These are phyloP conservation scores for Cyclotella atomus DNA, from an alignment of 108 stramenopile genomes.

Conservation along the genomic window DNA sequence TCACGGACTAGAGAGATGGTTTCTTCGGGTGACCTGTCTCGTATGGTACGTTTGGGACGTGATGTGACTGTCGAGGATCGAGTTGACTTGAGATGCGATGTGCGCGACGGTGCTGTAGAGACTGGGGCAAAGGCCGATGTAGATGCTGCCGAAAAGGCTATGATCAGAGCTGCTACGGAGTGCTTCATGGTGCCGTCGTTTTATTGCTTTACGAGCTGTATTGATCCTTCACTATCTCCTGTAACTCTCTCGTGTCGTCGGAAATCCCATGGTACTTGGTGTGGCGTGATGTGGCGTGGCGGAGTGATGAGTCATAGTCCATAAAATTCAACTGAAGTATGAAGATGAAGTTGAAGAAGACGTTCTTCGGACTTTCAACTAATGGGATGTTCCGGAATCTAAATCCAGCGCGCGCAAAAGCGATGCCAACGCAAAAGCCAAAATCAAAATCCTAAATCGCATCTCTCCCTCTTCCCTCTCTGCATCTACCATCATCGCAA, in stretches of 20 bases:
- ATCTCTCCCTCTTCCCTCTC: neutral
- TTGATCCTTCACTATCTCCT: too few species aligned
- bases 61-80: slow-evolving; percentile 11
- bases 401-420: neutral
- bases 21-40: slow-evolving; percentile 79
- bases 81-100: slow-evolving; percentile 2
- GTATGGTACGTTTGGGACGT: slow-evolving; percentile 60
- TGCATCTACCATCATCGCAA: neutral
- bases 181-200: too few species aligned
- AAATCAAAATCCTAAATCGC: neutral
- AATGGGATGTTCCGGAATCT: neutral
- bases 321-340: too few species aligned
- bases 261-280: too few species aligned
- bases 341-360: neutral
- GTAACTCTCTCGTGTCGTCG: too few species aligned
- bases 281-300: too few species aligned
- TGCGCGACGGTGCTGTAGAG: neutral
- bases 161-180: neutral
- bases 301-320: too few species aligned
- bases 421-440: neutral
- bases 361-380: neutral
- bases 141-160: neutral
- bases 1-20: slow-evolving; percentile 69
- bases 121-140: neutral
- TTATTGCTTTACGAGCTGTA: too few species aligned